These are phyloP conservation scores for Aspergillus sclerotiicarbonarius DNA, from an alignment of 495 filamentous ascomycete species.

Conservation along the genomic window DNA sequence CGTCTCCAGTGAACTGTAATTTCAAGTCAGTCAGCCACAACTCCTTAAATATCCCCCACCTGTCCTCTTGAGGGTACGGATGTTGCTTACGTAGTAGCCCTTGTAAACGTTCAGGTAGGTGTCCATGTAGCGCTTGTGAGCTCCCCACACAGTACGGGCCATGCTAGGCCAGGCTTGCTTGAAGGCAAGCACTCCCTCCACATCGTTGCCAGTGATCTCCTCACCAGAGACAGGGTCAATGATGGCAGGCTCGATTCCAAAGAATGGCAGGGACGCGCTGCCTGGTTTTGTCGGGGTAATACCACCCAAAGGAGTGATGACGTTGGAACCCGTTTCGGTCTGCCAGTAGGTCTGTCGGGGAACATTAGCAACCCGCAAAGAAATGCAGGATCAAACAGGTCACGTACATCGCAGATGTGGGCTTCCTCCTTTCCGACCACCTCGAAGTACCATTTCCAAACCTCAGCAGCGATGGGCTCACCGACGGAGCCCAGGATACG, in stretches of 20 bases:
- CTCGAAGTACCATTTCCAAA: conserved; percentile 99
- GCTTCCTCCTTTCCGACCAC: conserved; percentile 90
- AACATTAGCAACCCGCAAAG: neutral
- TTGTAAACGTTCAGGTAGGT: conserved; percentile 98
- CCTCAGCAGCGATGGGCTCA: conserved; percentile 96
- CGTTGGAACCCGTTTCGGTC: conserved; percentile 97
- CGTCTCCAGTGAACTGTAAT: conserved; percentile 90
- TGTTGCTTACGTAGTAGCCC: conserved; percentile 84
- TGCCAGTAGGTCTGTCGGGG: conserved; percentile 92
- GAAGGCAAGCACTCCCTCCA: conserved; percentile 96
- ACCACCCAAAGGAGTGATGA: conserved; percentile 60
- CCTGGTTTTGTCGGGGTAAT: conserved; percentile 58
- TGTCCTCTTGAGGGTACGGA: neutral
- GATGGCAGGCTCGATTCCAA: conserved; percentile 96
- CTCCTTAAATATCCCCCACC: neutral
- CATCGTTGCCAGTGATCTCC: conserved; percentile 93
- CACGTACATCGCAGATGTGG: conserved; percentile 89
- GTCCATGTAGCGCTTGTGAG: conserved; percentile 98
- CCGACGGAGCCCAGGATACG: conserved; percentile 94
- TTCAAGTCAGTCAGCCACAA: conserved; percentile 13
- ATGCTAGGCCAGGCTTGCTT: conserved; percentile 99
- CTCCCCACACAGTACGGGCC: conserved; percentile 97
- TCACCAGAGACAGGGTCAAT: conserved; percentile 95
- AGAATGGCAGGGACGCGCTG: conserved; percentile 69
- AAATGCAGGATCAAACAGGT: conserved; percentile 5